Evolutionary conservation across 495 filamentous ascomycete species (phyloP).

Genomic region (Penicillium daleae): DNA sequence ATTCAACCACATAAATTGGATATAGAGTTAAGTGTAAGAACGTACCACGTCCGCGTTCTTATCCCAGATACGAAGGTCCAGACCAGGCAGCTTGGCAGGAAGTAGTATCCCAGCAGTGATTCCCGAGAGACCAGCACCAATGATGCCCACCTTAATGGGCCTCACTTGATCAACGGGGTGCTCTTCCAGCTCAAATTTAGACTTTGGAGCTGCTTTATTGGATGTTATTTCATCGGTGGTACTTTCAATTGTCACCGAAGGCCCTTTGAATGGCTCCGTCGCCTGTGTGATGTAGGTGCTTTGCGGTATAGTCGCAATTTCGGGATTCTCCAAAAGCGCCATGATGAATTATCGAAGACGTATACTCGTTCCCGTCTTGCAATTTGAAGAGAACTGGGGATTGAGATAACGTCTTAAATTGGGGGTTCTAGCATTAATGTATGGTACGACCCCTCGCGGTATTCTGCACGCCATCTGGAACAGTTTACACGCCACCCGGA

Average conservation of each 20-base stretch:
- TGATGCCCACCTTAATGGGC: constrained; percentile 54
- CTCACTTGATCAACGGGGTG: constrained; percentile 46
- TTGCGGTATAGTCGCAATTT: constrained; percentile 10
- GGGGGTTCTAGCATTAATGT: constrained; percentile 8
- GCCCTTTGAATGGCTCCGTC: constrained; percentile 18
- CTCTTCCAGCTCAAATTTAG: constrained; percentile 41
- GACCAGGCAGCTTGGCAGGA: constrained; percentile 52
- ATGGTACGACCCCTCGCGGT: constrained; percentile 1
- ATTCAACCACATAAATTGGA: not conserved
- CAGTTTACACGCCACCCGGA: constrained; percentile 25
- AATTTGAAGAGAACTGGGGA: not conserved
- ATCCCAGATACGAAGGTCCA: constrained; percentile 58
- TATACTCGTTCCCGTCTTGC: not conserved
- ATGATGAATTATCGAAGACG: constrained; percentile 6
- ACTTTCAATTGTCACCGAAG: constrained; percentile 22
- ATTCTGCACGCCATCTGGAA: constrained; percentile 30
- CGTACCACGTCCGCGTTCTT: constrained; percentile 59
- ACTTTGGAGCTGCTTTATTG: not conserved
- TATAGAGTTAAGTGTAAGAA: not conserved
- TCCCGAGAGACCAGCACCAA: constrained; percentile 57
- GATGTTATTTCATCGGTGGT: constrained; percentile 7
- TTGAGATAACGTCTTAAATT: not conserved
- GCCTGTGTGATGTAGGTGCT: constrained; percentile 10
- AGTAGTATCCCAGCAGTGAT: constrained; percentile 54
- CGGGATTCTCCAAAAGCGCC: constrained; percentile 25